Percentiles rank a stretch among this genome's conserved stretches.
Evolutionary conservation across 345 rosid genomes (phyloP).

Genomic region (Garcia nutans): DNA sequence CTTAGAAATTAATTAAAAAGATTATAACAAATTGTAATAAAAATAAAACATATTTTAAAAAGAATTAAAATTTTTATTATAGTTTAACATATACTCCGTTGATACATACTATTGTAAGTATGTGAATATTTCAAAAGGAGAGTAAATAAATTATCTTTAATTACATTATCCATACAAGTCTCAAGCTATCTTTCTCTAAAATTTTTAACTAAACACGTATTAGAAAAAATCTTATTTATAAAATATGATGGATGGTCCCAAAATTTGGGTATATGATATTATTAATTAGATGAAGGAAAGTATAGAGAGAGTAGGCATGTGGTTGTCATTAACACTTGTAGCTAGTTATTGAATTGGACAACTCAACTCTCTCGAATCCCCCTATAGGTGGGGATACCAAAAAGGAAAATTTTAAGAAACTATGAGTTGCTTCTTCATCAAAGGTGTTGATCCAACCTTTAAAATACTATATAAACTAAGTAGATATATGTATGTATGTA

Average conservation of each 20-base stretch:
- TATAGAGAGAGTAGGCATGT: slow-evolving; percentile 18
- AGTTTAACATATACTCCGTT: no score
- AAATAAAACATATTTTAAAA: no score
- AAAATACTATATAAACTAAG: background rate
- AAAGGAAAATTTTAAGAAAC: background rate
- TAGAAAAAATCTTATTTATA: no score
- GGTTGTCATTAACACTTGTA: slow-evolving; percentile 33
- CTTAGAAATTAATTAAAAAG: no score
- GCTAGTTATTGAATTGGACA: slow-evolving; percentile 33
- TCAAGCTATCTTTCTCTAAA: no score
- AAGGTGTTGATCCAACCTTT: slow-evolving; percentile 4
- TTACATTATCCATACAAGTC: no score
- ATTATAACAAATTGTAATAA: no score
- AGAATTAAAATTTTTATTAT: no score
- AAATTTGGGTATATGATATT: slow-evolving; percentile 10
- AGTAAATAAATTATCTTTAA: no score
- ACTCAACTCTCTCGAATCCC: slow-evolving; percentile 25
- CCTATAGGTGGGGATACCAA: background rate
- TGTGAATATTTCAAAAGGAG: no score
- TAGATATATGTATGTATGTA: background rate
- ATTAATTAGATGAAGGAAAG: slow-evolving; percentile 1
- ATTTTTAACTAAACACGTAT: no score
- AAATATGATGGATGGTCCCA: slow-evolving; percentile 26
- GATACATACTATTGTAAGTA: no score
- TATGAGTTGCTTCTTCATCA: background rate